Base-by-base conservation (phyloP, 2,329 filamentous ascomycete species). In the Dothiorella sarmentorum region DNA sequence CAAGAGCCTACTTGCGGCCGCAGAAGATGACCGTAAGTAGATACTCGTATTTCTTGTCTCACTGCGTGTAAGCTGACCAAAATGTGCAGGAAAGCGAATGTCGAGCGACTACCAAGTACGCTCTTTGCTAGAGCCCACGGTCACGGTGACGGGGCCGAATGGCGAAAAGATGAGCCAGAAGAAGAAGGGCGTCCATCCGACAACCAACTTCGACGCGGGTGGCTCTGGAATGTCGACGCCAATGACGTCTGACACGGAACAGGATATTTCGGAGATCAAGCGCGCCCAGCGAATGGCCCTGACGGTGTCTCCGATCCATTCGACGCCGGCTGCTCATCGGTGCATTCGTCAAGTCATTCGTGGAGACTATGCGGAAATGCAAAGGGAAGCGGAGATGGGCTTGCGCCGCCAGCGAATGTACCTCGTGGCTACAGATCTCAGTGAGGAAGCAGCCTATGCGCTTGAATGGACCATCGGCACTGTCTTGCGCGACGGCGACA, bases 391-490 rank as follows among this genome's bases (percentile, higher is more conserved):
- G 0, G 86, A 92, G 59, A 88, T 90, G 11, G 90, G 91, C 55
- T 82, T 90, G 51, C 85, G 89, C 51, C 85, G 89, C 56, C 83
- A 93, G 61, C 84, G 94, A 56, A 95, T 94, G 67, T 99, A 97
- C 70, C 78, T 99, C 15, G 91, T 97, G n/a, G 93, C 94, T 3
- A 97, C 91, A 0, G 94, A 99, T 73, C 78, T 97, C 3, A 97
- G 92, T 65, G 90, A 94, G 35, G 94, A 99, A 75, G 92, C 93
- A 4, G 90, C 90, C 6, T 95, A 97, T 71, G 94, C 94, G 1
- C 80, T 99, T 29, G 94, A 99, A 72, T 99, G 94, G 94, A 94
- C 93, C 0, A 92, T 99, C 58, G 94, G 94, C 7, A 97, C 93
- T 0, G 91, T 97, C 5, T 80, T 99, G 27, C 85, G 94, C 49